Percentiles rank a stretch among this genome's conserved stretches.
These are phyloP conservation scores for Wickerhamiella kurtzmanii DNA, from an alignment of 805 yeast species.

Conservation along the genomic window DNA sequence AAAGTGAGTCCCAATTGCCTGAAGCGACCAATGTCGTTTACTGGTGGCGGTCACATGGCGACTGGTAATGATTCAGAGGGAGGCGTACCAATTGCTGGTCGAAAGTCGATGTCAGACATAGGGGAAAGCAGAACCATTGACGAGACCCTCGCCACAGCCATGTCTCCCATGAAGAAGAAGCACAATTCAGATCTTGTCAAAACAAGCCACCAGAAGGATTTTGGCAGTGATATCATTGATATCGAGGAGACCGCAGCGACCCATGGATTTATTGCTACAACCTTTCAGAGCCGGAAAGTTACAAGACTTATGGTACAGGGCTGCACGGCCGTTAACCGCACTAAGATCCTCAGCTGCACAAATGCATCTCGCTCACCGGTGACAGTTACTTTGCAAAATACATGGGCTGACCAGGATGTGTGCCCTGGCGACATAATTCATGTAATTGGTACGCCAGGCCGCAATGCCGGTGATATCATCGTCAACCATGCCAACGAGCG, in stretches of 20 bases:
- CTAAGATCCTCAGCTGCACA: neutral
- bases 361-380: neutral
- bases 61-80: neutral
- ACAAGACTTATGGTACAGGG: neutral
- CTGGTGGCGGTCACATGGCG: neutral
- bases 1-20: neutral
- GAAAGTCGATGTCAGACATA: neutral
- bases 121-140: neutral
- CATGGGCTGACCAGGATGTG: conserved; percentile 21
- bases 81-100: neutral
- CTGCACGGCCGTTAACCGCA: neutral
- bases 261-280: neutral
- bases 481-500: conserved; percentile 45
- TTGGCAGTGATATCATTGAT: neutral
- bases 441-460: conserved; percentile 5
- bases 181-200: neutral
- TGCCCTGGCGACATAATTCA: conserved; percentile 23
- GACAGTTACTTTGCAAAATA: conserved; percentile 5
- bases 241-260: neutral
- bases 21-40: neutral
- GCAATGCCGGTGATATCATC: conserved; percentile 15
- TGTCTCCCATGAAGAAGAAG: neutral
- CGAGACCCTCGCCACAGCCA: neutral
- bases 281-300: neutral
- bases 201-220: neutral